These are phyloP conservation scores for Heimioporus sp. DNA, from an alignment of 768 basidiomycete species.

Conservation along the genomic window DNA sequence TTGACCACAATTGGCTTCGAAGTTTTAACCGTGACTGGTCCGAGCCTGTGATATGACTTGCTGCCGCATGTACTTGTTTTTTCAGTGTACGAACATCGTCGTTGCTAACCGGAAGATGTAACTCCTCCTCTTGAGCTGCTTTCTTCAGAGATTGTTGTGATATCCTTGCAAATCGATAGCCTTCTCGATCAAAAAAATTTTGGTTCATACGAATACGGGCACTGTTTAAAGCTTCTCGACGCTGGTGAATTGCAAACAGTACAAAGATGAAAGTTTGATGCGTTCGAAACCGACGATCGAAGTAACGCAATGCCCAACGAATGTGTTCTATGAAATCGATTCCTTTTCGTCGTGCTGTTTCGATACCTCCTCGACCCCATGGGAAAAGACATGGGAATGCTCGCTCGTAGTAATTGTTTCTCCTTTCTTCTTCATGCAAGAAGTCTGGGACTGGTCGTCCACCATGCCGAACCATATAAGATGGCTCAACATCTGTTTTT, in stretches of 20 bases:
- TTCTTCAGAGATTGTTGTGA: neutral
- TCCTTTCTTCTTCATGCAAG: no score
- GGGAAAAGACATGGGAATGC: conserved; percentile 1
- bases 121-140: neutral
- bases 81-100: neutral
- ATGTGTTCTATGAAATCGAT: neutral
- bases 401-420: neutral
- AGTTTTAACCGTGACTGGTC: neutral
- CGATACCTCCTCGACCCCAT: neutral
- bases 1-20: neutral
- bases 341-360: neutral
- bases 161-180: no score
- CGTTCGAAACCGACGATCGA: neutral
- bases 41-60: neutral
- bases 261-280: conserved; percentile 1
- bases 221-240: neutral
- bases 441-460: no score
- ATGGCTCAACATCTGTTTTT: no score
- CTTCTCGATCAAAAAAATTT: no score
- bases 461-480: no score
- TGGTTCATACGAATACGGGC: neutral
- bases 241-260: neutral
- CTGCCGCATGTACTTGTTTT: neutral
- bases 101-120: neutral
- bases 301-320: neutral